phyloP scores from a whole-genome alignment of 345 rosid species.

The Pistacia vera region DNA sequence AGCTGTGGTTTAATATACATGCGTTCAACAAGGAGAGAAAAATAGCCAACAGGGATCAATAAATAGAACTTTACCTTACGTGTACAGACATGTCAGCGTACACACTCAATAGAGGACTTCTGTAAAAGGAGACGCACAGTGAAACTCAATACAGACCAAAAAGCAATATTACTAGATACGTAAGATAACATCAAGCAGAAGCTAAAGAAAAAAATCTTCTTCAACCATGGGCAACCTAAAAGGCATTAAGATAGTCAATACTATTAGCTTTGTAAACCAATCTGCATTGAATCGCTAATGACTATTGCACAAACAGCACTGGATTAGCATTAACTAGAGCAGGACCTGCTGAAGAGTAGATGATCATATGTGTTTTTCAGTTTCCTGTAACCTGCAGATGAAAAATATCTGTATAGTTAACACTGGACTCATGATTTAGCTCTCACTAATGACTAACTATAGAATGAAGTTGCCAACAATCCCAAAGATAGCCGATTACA shows the following conservation, averaged over 20 bases:
- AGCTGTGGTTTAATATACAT: not conserved
- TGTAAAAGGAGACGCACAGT: constrained; percentile 34
- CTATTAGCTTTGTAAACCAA: not conserved
- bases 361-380: constrained; percentile 87
- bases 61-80: constrained; percentile 65
- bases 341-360: constrained; percentile 93
- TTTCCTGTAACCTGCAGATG: constrained; percentile 85
- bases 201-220: not conserved
- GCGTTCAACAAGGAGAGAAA: constrained; percentile 12
- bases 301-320: not conserved
- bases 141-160: not conserved
- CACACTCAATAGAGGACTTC: constrained; percentile 90
- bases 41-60: constrained; percentile 1
- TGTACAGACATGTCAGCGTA: constrained; percentile 96
- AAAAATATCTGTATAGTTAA: constrained; percentile 19
- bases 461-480: not conserved
- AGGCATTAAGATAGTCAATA: not conserved
- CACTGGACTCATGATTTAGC: not conserved
- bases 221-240: not conserved
- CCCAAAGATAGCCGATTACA: not conserved
- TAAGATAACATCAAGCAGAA: not conserved
- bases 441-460: not conserved
- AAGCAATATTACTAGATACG: not conserved
- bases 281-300: not conserved
- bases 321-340: not conserved